phyloP scores from a whole-genome alignment of 1,139 yeast genomes.

The Candida freyschussii region DNA sequence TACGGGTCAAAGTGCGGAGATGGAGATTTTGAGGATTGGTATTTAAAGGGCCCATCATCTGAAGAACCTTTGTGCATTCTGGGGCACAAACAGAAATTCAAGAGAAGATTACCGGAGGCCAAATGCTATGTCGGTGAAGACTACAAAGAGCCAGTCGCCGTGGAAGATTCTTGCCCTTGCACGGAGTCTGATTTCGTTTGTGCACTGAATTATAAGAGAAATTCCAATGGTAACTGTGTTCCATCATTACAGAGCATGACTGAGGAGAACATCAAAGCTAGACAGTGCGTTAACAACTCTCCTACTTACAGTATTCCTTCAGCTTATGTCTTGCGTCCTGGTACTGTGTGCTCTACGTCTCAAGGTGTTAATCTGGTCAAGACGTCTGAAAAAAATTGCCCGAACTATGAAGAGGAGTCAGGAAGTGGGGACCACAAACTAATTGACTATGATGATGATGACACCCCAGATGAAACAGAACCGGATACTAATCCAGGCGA shows the following conservation, averaged over 20 bases:
- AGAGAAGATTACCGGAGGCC: conserved; percentile 61
- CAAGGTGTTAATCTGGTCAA: conserved; percentile 14
- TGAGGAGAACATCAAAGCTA: conserved; percentile 29
- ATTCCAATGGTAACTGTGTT: conserved; percentile 46
- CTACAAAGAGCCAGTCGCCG: conserved; percentile 54
- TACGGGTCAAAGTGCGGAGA: conserved; percentile 48
- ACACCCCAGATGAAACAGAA: conserved; percentile 37
- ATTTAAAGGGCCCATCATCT: conserved; percentile 40
- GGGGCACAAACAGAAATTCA: conserved; percentile 67
- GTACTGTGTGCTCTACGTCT: conserved; percentile 34
- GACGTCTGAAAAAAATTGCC: conserved; percentile 12
- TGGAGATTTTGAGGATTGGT: conserved; percentile 63
- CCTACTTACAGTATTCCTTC: conserved; percentile 13
- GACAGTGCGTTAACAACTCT: conserved; percentile 22
- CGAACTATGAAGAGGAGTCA: conserved; percentile 33
- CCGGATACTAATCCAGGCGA: conserved; percentile 31
- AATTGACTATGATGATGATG: conserved; percentile 27
- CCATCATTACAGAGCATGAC: conserved; percentile 35
- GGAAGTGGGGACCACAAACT: conserved; percentile 12
- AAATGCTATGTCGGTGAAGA: conserved; percentile 61
- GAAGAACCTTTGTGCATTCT: conserved; percentile 44
- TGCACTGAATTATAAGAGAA: conserved; percentile 46
- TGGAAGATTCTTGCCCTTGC: conserved; percentile 64
- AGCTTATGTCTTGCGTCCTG: conserved; percentile 34
- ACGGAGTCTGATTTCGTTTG: conserved; percentile 69